Conservation (phyloP, 768 basidiomycete species). For the Boletus subparvulus region DNA sequence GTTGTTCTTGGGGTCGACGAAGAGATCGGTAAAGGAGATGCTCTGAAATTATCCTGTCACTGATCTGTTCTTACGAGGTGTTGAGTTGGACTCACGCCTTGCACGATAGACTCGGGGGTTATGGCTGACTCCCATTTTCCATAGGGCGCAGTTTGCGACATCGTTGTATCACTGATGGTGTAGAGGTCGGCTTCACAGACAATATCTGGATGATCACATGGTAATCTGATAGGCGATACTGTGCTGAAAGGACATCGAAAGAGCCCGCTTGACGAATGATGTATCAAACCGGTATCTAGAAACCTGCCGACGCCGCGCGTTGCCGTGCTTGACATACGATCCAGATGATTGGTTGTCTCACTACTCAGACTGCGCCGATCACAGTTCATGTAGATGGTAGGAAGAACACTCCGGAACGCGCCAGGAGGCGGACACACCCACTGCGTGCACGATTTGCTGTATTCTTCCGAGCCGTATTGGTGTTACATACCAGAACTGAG, state of each 20-base stretch:
- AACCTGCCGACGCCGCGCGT: neutral
- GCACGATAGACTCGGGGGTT: slow-evolving; percentile 49
- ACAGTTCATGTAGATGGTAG: too few relatives aligned
- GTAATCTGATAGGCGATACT: too few relatives aligned
- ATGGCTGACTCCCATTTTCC: slow-evolving; percentile 65
- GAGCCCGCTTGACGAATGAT: neutral
- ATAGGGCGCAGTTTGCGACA: slow-evolving; percentile 45
- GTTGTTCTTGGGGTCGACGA: slow-evolving; percentile 52
- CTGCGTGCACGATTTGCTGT: too few relatives aligned
- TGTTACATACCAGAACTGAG: too few relatives aligned
- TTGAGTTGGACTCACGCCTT: slow-evolving; percentile 37
- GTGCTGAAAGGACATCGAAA: neutral
- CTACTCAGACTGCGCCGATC: neutral
- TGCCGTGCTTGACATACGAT: neutral
- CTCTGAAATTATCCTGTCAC: slow-evolving; percentile 23
- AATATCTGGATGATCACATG: too few relatives aligned
- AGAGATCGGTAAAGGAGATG: slow-evolving; percentile 39
- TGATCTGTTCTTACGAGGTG: neutral
- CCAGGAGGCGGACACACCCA: too few relatives aligned
- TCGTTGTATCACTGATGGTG: neutral
- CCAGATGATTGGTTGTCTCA: neutral
- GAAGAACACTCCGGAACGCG: neutral
- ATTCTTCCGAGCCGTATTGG: too few relatives aligned
- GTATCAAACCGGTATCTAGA: neutral
- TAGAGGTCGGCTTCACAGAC: too few relatives aligned